phyloP scores from a whole-genome alignment of 2,329 filamentous ascomycete species.

The Phialophora expanda region DNA sequence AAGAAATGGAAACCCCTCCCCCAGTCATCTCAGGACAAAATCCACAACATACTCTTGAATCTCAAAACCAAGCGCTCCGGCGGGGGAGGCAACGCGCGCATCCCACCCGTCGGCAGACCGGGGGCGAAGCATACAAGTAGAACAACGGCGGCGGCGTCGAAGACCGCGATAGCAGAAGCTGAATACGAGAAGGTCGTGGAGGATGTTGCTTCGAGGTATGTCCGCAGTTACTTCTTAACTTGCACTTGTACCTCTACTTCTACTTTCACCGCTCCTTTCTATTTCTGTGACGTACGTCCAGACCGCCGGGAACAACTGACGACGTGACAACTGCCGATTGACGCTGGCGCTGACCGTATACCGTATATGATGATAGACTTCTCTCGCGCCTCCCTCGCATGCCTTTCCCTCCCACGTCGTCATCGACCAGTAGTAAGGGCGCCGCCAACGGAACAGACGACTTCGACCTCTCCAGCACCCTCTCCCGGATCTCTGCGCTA shows the following conservation, averaged over 20 bases:
- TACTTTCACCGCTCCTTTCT: too few relatives aligned
- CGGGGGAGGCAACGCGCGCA: constrained; percentile 18
- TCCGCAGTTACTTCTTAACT: not conserved
- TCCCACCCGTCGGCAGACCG: constrained; percentile 15
- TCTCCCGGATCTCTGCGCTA: constrained; percentile 43
- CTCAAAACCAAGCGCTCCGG: constrained; percentile 44
- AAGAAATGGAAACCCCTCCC: constrained; percentile 54
- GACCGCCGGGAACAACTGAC: too few relatives aligned
- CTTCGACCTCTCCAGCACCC: constrained; percentile 52
- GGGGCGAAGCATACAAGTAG: not conserved
- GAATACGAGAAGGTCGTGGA: constrained; percentile 32
- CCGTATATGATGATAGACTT: constrained; percentile 18
- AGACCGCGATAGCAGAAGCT: constrained; percentile 22
- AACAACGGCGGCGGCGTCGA: not conserved
- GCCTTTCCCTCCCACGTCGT: constrained; percentile 50
- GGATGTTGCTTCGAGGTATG: constrained; percentile 31
- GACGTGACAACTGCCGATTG: not conserved
- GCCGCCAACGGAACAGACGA: constrained; percentile 42
- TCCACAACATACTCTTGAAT: constrained; percentile 50
- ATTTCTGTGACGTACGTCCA: not conserved
- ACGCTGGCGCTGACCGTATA: not conserved
- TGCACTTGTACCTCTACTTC: too few relatives aligned
- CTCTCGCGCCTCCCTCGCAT: constrained; percentile 51
- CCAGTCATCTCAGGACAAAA: constrained; percentile 50
- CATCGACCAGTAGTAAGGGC: not conserved